phyloP scores from a whole-genome alignment of 169 alveolate genomes.

The Eimeria tenella region DNA sequence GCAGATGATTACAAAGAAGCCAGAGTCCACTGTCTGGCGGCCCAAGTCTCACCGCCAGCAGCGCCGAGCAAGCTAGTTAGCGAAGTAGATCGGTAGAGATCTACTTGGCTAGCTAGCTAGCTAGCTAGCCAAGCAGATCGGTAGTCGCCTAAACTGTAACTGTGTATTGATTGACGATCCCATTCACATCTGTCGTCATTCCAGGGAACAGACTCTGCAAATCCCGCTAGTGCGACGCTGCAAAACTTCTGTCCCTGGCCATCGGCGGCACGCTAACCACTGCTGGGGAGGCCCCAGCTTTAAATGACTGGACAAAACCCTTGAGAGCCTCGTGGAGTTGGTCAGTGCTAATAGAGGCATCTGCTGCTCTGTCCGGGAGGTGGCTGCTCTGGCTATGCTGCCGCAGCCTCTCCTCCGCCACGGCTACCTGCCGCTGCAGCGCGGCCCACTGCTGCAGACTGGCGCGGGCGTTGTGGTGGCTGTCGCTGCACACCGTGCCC shows the following conservation, averaged over 20 bases:
- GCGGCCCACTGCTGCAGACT: slow-evolving; percentile 50
- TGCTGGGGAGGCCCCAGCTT: slow-evolving; percentile 37
- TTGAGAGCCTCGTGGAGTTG: slow-evolving; percentile 55
- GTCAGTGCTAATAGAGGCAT: slow-evolving; percentile 1
- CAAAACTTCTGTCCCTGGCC: slow-evolving; percentile 46
- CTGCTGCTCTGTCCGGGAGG: not conserved
- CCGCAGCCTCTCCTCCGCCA: slow-evolving; percentile 14
- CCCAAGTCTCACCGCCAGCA: too few relatives aligned
- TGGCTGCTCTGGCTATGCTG: slow-evolving; percentile 20
- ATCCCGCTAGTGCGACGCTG: slow-evolving; percentile 20
- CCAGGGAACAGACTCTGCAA: too few relatives aligned
- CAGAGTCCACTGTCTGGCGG: too few relatives aligned
- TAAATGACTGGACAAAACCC: slow-evolving; percentile 44
- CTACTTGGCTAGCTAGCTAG: too few relatives aligned
- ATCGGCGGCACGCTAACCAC: slow-evolving; percentile 57
- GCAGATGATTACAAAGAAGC: too few relatives aligned
- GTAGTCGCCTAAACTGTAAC: too few relatives aligned
- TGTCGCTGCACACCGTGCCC: not conserved
- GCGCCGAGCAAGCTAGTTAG: too few relatives aligned
- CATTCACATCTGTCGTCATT: too few relatives aligned
- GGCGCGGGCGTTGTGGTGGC: not conserved
- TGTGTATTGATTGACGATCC: too few relatives aligned
- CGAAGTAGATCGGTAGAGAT: too few relatives aligned
- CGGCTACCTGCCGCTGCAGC: slow-evolving; percentile 58
- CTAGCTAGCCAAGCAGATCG: too few relatives aligned